phyloP scores from a whole-genome alignment of 2,329 filamentous ascomycete genomes.

The Zopfia rhizophila region DNA sequence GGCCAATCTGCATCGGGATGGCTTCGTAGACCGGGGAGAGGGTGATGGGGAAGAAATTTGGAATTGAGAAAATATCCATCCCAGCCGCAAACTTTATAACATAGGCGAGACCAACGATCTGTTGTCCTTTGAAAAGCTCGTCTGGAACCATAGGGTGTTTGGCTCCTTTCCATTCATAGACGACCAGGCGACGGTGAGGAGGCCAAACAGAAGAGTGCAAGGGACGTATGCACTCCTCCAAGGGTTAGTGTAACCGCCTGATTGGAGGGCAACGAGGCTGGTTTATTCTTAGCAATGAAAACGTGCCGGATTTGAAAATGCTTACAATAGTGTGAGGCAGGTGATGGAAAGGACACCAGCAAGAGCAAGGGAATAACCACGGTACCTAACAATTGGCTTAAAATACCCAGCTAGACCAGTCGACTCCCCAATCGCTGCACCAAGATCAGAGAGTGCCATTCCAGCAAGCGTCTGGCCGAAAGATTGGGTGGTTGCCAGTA shows the following conservation, averaged over 20 bases:
- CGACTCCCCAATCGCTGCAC: slow-evolving; percentile 47
- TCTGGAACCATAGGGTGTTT: slow-evolving; percentile 52
- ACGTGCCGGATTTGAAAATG: not conserved
- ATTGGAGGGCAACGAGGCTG: slow-evolving; percentile 53
- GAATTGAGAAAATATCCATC: slow-evolving; percentile 45
- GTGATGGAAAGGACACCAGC: slow-evolving; percentile 42
- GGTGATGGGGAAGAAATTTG: slow-evolving; percentile 46
- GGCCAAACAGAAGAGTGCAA: slow-evolving; percentile 48
- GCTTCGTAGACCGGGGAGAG: slow-evolving; percentile 42
- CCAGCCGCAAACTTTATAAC: slow-evolving; percentile 49
- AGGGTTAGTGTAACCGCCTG: slow-evolving; percentile 52
- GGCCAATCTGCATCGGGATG: slow-evolving; percentile 42
- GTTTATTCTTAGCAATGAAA: slow-evolving; percentile 10
- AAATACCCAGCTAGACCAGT: slow-evolving; percentile 45
- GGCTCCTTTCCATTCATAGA: slow-evolving; percentile 53
- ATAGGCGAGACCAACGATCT: slow-evolving; percentile 44
- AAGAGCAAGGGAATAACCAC: slow-evolving; percentile 45
- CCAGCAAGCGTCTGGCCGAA: slow-evolving; percentile 48
- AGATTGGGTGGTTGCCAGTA: slow-evolving; percentile 40
- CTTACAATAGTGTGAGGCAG: slow-evolving; percentile 46
- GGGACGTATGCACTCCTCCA: slow-evolving; percentile 53
- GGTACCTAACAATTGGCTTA: slow-evolving; percentile 27
- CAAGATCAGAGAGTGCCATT: slow-evolving; percentile 47
- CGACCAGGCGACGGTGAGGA: slow-evolving; percentile 47
- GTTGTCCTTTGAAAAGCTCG: slow-evolving; percentile 46